Evolutionary conservation across 306 rosid species (phyloP), one percentile per base, ranked within the genome.

Genomic region (Castanea crenata): DNA sequence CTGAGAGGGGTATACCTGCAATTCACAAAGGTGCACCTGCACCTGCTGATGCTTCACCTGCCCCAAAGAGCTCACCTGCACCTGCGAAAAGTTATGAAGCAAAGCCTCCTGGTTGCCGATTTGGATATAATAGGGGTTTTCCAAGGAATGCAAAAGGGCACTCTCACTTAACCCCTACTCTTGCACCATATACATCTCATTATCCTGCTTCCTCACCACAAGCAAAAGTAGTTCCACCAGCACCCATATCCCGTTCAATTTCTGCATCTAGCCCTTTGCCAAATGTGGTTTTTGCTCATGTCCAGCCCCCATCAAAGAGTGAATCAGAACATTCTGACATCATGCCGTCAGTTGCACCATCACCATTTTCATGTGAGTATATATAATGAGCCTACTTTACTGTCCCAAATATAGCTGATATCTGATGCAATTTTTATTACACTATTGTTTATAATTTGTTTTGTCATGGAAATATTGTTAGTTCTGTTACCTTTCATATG

Each of bases 211-310:
- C 89, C 57, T 80, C 92, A 2, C 97, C 96, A 52, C 88, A 75
- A 74, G 83, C 65, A 31, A 85, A 77, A 29, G 82, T 75, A 58
- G 87, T 76, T 75, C 85, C 85, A 19, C 88, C 92, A 1, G 63
- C 85, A n/a, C 88, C 83, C 29, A 59, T 56, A 49, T 80, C 87
- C 75, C 81, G 81, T 87, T 71, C 88, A 27, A 83, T 79, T 70
- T 93, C 94, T 32, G 91, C 88, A 34, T 87, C 87, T 73, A 84
- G 93, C 86, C 97, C 98, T 58, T 83, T 88, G 81, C 96, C 94
- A 54, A 88, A 80, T 78, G 97, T 92, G 34, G 88, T 91, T 80
- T 89, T 90, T 81, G 84, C 91, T 77, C 96, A 88, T 84, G 89
- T 71, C 80, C 92, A 80, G 81, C 91, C 97, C 44, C 96, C 94